Conservation (phyloP, 1,139 yeast species). For the Geotrichum restrictum region DNA sequence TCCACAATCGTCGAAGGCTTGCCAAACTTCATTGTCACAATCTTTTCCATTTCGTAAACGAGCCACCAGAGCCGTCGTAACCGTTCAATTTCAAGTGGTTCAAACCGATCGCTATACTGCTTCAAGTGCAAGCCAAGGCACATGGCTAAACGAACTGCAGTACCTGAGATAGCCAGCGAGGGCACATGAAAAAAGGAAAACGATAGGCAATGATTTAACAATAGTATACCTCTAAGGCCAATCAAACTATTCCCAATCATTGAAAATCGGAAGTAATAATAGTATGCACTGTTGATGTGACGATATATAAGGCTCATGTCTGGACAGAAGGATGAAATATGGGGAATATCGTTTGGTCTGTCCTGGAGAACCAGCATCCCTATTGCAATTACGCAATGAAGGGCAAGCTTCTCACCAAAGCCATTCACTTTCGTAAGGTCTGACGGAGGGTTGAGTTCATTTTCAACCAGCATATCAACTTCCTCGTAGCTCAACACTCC, state of each 20-base stretch:
- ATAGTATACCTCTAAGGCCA: constrained; percentile 26
- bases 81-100: constrained; percentile 41
- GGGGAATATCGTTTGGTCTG: background rate
- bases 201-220: constrained; percentile 26
- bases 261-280: constrained; percentile 24
- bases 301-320: background rate
- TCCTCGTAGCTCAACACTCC: constrained; percentile 25
- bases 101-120: constrained; percentile 46
- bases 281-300: constrained; percentile 24
- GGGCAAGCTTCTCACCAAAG: constrained; percentile 28
- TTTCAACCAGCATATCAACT: constrained; percentile 23
- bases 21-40: constrained; percentile 53
- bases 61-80: constrained; percentile 54
- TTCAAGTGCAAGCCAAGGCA: constrained; percentile 63
- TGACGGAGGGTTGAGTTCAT: constrained; percentile 19
- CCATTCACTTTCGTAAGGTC: constrained; percentile 23
- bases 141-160: constrained; percentile 58
- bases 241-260: constrained; percentile 25
- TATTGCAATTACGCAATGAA: constrained; percentile 26
- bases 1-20: constrained; percentile 56
- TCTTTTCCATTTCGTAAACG: constrained; percentile 54
- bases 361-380: constrained; percentile 8
- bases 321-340: background rate
- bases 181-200: constrained; percentile 40
- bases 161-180: constrained; percentile 46